These are phyloP conservation scores for Lagerstroemia speciosa DNA, from an alignment of 345 rosid genomes.

Conservation along the genomic window DNA sequence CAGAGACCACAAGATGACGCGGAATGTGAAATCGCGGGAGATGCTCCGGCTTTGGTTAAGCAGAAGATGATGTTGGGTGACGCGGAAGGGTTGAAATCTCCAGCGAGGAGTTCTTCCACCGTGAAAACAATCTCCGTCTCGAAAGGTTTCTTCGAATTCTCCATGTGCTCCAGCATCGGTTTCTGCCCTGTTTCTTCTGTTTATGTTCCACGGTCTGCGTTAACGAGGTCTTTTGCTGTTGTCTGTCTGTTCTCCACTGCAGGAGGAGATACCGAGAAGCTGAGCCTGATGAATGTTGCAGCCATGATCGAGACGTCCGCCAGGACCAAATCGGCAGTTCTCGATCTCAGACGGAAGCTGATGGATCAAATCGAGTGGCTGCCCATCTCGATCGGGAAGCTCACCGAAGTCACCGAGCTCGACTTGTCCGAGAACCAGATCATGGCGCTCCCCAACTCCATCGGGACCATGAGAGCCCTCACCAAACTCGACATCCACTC, in stretches of 20 bases:
- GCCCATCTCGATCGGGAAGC: slow-evolving; percentile 50
- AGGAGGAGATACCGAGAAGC: slow-evolving; percentile 26
- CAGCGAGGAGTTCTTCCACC: slow-evolving; percentile 35
- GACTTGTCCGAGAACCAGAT: slow-evolving; percentile 52
- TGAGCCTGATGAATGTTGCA: slow-evolving; percentile 52
- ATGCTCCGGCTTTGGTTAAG: not conserved
- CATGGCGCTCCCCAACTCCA: slow-evolving; percentile 50
- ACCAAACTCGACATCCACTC: slow-evolving; percentile 47
- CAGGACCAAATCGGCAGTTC: slow-evolving; percentile 26
- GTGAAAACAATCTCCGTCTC: slow-evolving; percentile 1
- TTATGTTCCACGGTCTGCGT: no score
- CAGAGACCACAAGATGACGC: not conserved
- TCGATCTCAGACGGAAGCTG: slow-evolving; percentile 52
- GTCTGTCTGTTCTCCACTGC: slow-evolving; percentile 20
- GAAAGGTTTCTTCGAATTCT: not conserved
- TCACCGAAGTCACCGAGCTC: slow-evolving; percentile 30
- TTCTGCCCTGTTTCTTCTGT: no score
- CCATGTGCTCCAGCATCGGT: no score
- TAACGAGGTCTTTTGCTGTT: slow-evolving; percentile 8
- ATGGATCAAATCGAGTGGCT: slow-evolving; percentile 62
- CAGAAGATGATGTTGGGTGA: no score
- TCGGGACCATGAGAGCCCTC: slow-evolving; percentile 34
- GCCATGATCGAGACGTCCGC: slow-evolving; percentile 48
- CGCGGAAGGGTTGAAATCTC: slow-evolving; percentile 4
- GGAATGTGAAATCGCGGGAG: slow-evolving; percentile 20